Conservation (phyloP, 768 basidiomycete genomes). For the Suillus occidentalis region DNA sequence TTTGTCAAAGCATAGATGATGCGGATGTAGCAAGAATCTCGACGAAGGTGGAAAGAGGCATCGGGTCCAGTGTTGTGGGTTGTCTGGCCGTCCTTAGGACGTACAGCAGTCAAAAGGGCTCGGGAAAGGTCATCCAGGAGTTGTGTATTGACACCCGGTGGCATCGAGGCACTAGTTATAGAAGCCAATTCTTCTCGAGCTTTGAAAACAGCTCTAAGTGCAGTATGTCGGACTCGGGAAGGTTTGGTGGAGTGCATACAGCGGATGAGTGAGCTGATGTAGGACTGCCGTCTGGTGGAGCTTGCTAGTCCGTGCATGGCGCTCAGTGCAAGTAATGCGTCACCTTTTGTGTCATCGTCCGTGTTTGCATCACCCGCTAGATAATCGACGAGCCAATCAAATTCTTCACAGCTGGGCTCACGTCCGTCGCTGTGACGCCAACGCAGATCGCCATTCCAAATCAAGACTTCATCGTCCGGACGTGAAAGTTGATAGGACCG, state of each 20-base stretch:
- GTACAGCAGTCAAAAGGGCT: not conserved
- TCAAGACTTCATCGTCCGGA: not conserved
- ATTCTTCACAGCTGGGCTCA: not conserved
- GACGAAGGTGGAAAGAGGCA: not conserved
- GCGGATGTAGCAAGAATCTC: not conserved
- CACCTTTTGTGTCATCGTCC: not conserved
- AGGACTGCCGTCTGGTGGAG: not conserved
- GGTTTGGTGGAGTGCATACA: not conserved
- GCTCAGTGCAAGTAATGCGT: not conserved
- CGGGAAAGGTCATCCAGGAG: not conserved
- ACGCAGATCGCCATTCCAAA: not conserved
- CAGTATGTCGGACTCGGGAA: not conserved
- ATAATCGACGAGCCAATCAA: not conserved
- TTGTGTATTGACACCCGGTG: not conserved
- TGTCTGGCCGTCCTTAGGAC: not conserved
- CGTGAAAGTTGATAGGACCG: too few species aligned
- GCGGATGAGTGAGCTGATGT: not conserved
- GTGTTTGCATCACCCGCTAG: not conserved
- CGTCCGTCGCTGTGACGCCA: not conserved
- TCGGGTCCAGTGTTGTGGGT: not conserved
- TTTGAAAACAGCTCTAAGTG: not conserved
- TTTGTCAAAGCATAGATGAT: not conserved
- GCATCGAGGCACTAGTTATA: not conserved
- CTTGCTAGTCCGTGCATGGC: not conserved
- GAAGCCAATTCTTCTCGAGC: not conserved